Evolutionary conservation across 164 flowering plant species (phyloP).

Genomic region (Buxus sempervirens): DNA sequence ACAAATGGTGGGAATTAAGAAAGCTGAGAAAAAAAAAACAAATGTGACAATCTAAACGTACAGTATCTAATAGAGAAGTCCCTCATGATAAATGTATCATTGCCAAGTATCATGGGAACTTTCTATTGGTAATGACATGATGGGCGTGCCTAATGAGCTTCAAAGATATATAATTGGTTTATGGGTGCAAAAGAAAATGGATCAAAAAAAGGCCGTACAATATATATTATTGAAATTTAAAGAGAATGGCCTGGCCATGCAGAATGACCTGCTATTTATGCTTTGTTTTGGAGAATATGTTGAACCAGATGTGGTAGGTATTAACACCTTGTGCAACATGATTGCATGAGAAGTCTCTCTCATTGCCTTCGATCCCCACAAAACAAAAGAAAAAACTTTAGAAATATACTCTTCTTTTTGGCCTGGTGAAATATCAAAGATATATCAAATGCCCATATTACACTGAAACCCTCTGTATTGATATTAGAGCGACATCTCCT

Average conservation of each 20-base stretch:
- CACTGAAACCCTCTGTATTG: too few relatives aligned
- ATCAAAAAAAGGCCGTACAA: conserved; percentile 34
- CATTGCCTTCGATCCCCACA: conserved; percentile 13
- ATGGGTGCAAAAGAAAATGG: conserved; percentile 18
- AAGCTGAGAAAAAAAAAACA: too few relatives aligned
- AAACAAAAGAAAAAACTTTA: too few relatives aligned
- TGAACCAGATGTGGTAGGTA: conserved; percentile 12
- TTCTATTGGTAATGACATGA: conserved; percentile 29
- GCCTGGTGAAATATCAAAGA: too few relatives aligned
- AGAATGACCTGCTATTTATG: background rate
- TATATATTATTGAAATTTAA: conserved; percentile 20
- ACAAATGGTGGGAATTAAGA: too few relatives aligned
- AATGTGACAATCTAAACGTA: too few relatives aligned
- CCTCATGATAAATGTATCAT: background rate
- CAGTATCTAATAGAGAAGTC: too few relatives aligned
- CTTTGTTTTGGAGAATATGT: background rate
- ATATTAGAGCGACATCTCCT: too few relatives aligned
- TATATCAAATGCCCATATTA: too few relatives aligned
- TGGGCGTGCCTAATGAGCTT: background rate
- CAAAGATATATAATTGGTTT: conserved; percentile 4
- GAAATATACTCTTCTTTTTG: too few relatives aligned
- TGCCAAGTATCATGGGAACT: conserved; percentile 11
- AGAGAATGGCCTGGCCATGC: conserved; percentile 1
- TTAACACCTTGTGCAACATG: conserved; percentile 19
- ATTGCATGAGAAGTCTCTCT: conserved; percentile 24